Conservation (phyloP, 106 monocot species). For the Xerophyta viscosa region DNA sequence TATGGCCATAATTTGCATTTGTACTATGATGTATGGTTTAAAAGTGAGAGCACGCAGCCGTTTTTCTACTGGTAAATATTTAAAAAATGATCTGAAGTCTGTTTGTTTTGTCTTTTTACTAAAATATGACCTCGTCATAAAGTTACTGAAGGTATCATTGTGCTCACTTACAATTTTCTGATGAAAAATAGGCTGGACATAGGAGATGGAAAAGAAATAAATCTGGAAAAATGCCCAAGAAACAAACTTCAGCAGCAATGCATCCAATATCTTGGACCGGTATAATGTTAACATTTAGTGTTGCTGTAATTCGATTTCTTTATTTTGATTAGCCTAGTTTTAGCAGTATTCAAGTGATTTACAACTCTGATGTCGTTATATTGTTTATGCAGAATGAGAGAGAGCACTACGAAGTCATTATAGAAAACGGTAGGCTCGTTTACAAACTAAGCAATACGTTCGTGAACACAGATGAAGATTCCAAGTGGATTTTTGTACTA, state of each 20-base stretch:
- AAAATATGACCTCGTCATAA: too few species aligned
- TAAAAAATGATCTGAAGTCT: too few species aligned
- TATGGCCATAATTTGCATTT: conserved; percentile 64
- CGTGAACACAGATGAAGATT: conserved; percentile 52
- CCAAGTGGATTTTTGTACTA: conserved; percentile 90
- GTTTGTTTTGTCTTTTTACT: too few species aligned
- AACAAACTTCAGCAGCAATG: conserved; percentile 49
- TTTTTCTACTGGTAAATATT: conserved; percentile 80
- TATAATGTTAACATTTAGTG: conserved; percentile 10
- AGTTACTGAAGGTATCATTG: too few species aligned
- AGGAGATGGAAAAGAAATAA: conserved; percentile 69
- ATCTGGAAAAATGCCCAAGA: conserved; percentile 55
- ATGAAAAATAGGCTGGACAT: too few species aligned
- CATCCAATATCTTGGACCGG: conserved; percentile 69
- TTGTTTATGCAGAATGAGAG: conserved; percentile 69
- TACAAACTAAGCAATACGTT: conserved; percentile 32
- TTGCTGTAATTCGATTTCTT: too few species aligned
- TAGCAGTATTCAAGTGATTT: too few species aligned
- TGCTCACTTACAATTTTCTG: too few species aligned
- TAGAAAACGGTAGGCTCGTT: conserved; percentile 45
- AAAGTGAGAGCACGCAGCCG: conserved; percentile 44
- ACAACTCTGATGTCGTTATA: too few species aligned
- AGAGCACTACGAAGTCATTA: conserved; percentile 60
- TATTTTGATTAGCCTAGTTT: too few species aligned
- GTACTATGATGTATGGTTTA: conserved; percentile 63